phyloP scores from a whole-genome alignment of 257 asterid genomes.

The Solanum pimpinellifolium region DNA sequence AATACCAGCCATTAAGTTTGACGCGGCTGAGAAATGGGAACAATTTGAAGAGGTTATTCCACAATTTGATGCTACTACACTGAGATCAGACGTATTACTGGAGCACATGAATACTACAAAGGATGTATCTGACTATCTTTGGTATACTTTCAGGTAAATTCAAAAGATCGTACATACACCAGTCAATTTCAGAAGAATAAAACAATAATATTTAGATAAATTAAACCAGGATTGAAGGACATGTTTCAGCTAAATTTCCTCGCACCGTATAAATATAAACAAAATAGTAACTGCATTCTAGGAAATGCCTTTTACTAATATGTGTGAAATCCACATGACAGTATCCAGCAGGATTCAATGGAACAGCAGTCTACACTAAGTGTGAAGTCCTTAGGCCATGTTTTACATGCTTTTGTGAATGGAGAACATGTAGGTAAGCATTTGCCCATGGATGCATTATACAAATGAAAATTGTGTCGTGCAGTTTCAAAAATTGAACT shows the following conservation, averaged over 20 bases:
- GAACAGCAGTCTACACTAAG: constrained; percentile 25
- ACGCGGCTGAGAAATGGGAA: constrained; percentile 41
- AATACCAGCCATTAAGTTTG: constrained; percentile 25
- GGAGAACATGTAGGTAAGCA: constrained; percentile 51
- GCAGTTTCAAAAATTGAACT: background rate
- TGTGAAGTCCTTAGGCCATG: constrained; percentile 61
- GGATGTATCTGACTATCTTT: constrained; percentile 73
- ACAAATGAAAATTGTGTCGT: background rate
- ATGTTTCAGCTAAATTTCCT: background rate
- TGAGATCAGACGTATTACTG: constrained; percentile 39
- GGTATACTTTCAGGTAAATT: constrained; percentile 68
- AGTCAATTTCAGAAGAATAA: background rate
- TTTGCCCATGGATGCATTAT: background rate
- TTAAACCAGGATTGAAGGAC: background rate
- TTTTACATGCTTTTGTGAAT: constrained; percentile 50
- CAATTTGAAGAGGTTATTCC: constrained; percentile 48
- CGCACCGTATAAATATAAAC: background rate
- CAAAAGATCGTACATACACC: background rate
- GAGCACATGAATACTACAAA: constrained; percentile 76
- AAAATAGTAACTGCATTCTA: background rate
- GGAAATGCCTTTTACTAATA: constrained; percentile 2
- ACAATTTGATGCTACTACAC: constrained; percentile 17
- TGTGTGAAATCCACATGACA: constrained; percentile 10
- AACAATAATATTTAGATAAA: background rate
- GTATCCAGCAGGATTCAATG: constrained; percentile 22